Evolutionary conservation across 163 green algal species (phyloP).

Genomic region (Smithsoniella earleae): DNA sequence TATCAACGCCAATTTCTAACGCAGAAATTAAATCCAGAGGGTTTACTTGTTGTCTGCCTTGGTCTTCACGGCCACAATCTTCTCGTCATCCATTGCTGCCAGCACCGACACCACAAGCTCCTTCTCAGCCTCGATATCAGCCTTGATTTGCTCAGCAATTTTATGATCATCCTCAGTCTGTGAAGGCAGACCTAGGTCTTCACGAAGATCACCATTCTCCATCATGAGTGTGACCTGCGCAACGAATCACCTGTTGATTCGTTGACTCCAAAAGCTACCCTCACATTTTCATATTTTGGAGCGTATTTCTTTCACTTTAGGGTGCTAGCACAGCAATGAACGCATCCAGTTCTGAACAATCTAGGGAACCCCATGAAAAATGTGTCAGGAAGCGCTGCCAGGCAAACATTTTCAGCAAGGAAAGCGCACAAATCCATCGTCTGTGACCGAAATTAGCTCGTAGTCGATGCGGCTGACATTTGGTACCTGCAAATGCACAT

Average conservation of each 20-base stretch:
- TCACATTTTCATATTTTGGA: not conserved
- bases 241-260: not conserved
- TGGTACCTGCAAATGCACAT: slow-evolving; percentile 60
- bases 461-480: slow-evolving; percentile 88
- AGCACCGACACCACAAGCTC: slow-evolving; percentile 94
- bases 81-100: slow-evolving; percentile 43
- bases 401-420: not conserved
- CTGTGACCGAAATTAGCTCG: slow-evolving; percentile 88
- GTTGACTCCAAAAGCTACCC: not conserved
- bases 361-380: too few species aligned
- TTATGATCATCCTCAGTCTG: slow-evolving; percentile 82
- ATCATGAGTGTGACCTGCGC: slow-evolving; percentile 73
- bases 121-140: slow-evolving; percentile 75
- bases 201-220: slow-evolving; percentile 80
- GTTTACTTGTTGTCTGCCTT: too few species aligned
- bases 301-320: not conserved
- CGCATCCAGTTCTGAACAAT: too few species aligned
- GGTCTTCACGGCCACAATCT: slow-evolving; percentile 10
- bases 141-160: slow-evolving; percentile 75
- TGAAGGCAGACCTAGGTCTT: slow-evolving; percentile 88
- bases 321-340: too few species aligned
- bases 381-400: not conserved
- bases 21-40: too few species aligned
- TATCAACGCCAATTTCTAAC: too few species aligned
- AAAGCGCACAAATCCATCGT: slow-evolving; percentile 89